phyloP scores from a whole-genome alignment of 805 yeast genomes.

The Blastobotrys parvus region DNA sequence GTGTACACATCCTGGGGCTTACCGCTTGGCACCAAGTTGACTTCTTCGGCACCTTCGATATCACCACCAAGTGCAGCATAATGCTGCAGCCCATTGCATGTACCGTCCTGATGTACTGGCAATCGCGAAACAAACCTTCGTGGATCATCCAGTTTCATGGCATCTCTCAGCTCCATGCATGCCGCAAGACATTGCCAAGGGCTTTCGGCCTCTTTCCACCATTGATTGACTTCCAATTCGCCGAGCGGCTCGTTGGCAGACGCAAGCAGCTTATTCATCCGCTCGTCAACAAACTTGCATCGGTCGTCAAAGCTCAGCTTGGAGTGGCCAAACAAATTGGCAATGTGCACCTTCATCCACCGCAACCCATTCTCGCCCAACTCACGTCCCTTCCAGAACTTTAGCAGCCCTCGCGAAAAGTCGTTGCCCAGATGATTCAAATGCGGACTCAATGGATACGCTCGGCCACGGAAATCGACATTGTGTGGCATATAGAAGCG shows the following conservation, averaged over 20 bases:
- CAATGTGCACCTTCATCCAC: conserved; percentile 58
- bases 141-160: conserved; percentile 42
- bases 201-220: conserved; percentile 54
- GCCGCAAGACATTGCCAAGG: conserved; percentile 58
- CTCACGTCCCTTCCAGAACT: conserved; percentile 51
- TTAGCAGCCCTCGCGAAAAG: conserved; percentile 47
- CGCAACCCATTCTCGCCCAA: conserved; percentile 44
- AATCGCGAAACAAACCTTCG: conserved; percentile 40
- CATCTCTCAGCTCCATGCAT: conserved; percentile 45
- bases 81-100: conserved; percentile 62
- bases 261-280: conserved; percentile 35
- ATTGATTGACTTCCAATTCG: conserved; percentile 22
- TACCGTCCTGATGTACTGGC: conserved; percentile 61
- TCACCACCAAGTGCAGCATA: conserved; percentile 70
- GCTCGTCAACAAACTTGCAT: conserved; percentile 39
- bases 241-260: conserved; percentile 43
- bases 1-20: conserved; percentile 56
- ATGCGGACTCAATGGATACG: conserved; percentile 57
- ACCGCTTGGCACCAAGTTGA: conserved; percentile 47
- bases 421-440: conserved; percentile 57
- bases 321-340: conserved; percentile 51
- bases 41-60: conserved; percentile 54
- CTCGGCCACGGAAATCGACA: conserved; percentile 56
- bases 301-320: conserved; percentile 47
- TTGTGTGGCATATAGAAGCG: conserved; percentile 54